Conservation (phyloP, 2,329 filamentous ascomycete species). For the Cercospora sojina region DNA sequence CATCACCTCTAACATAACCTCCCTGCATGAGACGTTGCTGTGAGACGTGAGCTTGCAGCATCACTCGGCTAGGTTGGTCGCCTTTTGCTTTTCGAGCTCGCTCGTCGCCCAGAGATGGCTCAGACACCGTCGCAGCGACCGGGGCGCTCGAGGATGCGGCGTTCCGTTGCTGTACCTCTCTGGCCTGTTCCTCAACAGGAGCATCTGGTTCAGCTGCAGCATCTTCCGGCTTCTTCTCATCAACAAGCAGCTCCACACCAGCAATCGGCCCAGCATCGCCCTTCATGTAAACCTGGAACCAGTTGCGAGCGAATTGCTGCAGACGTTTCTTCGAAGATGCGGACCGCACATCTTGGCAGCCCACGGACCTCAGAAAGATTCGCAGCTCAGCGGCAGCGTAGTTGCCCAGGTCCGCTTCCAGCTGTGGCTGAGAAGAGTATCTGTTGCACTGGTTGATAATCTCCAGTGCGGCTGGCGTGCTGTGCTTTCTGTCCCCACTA, state of each 20-base stretch:
- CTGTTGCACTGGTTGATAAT: background rate
- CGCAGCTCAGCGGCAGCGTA: background rate
- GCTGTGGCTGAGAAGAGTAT: background rate
- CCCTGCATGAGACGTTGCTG: background rate
- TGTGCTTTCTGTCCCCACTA: background rate
- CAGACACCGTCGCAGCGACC: background rate
- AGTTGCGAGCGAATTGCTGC: background rate
- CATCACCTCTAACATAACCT: no score
- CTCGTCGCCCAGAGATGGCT: background rate
- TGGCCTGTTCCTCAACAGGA: background rate
- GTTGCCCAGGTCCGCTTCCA: background rate
- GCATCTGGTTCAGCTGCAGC: background rate
- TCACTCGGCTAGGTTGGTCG: background rate
- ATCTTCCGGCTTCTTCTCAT: background rate
- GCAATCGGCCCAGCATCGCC: background rate
- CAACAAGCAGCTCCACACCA: background rate
- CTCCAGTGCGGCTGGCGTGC: background rate
- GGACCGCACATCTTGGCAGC: background rate
- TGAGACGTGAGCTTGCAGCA: background rate
- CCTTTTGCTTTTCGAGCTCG: background rate
- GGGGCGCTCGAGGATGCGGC: background rate
- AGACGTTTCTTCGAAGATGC: background rate
- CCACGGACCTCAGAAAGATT: background rate
- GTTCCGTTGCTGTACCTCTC: background rate
- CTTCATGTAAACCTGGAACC: background rate